Base-by-base conservation (phyloP, 2,329 filamentous ascomycete species). In the Dactylellina cionopaga region DNA sequence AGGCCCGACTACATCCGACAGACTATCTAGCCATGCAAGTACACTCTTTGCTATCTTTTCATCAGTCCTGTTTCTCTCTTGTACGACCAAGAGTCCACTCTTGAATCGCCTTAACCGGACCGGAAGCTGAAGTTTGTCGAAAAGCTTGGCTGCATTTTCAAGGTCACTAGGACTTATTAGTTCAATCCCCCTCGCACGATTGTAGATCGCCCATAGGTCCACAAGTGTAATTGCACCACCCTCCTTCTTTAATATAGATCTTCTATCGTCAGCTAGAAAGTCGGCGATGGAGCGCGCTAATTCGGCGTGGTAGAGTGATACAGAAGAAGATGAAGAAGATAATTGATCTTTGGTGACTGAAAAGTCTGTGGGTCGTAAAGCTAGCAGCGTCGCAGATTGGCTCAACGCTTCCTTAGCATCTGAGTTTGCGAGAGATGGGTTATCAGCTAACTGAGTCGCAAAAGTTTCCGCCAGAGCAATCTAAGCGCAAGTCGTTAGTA, bases 131-230 rank as follows among this genome's bases (percentile, higher is more conserved):
- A 99, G 83, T 74, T 88, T 90, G 78, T 96, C 92, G 92, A 95
- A 99, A 77, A 96, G 83, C 37, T 87, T 85, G 0, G 92, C 92
- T 0, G 95, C 95, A 78, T 93, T 94, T 78, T 95, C 90, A 77
- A 99, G 96, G 78, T 99, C 95, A 15, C 88, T 84, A 0, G 95
- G 95, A 75, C 92, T 96, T 54, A 98, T 91, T 13, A 99, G 86
- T 80, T 99, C 95, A 13, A 99, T 94, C 5, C 94, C 95, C 59
- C 94, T 87, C 27, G 91, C 92, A 31, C 94, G 88, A 80, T 99
- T 99, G 83, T 98, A 98, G 75, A 96, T 88, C 25, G 92, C 92
- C 92, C 92, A 97, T 0, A 96, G 84, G 78, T 97, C 93, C 10
- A 96, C 92, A 0, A 97, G 84, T 35, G 88, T 94, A 79, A 96